These are phyloP conservation scores for Mycosphaerelloides madeirae DNA, from an alignment of 2,329 filamentous ascomycete genomes.

Conservation along the genomic window DNA sequence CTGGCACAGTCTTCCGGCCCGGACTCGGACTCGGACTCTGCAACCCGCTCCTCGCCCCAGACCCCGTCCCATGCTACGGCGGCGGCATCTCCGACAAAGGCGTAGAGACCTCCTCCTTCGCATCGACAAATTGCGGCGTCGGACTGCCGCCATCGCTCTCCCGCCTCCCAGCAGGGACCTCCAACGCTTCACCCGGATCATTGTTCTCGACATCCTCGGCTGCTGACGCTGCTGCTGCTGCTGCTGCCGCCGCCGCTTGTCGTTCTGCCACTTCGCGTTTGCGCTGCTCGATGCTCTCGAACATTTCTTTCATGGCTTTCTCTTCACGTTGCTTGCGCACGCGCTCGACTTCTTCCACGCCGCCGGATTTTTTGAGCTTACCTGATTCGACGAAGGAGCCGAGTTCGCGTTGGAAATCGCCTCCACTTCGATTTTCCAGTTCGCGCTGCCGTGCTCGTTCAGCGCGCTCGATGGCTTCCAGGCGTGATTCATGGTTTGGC, in stretches of 20 bases:
- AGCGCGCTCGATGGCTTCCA: constrained; percentile 96
- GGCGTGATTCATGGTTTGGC: constrained; percentile 85
- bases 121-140: constrained; percentile 29
- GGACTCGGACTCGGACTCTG: too few species aligned
- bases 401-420: constrained; percentile 81
- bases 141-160: constrained; percentile 20
- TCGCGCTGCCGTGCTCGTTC: constrained; percentile 89
- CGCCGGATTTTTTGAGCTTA: constrained; percentile 91
- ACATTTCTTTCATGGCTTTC: constrained; percentile 70
- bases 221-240: constrained; percentile 23
- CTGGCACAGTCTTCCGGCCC: too few species aligned
- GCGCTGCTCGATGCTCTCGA: constrained; percentile 50
- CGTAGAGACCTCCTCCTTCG: constrained; percentile 21
- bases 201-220: constrained; percentile 22
- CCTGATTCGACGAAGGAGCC: constrained; percentile 80
- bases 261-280: constrained; percentile 44
- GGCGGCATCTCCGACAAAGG: constrained; percentile 2
- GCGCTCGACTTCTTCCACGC: constrained; percentile 88
- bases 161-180: constrained; percentile 9
- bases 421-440: constrained; percentile 66
- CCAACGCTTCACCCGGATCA: constrained; percentile 5
- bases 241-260: constrained; percentile 32
- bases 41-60: too few species aligned
- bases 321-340: constrained; percentile 82
- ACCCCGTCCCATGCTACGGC: constrained; percentile 3